Conservation (phyloP, 257 asterid species). For the Thymus mandschuricus region DNA sequence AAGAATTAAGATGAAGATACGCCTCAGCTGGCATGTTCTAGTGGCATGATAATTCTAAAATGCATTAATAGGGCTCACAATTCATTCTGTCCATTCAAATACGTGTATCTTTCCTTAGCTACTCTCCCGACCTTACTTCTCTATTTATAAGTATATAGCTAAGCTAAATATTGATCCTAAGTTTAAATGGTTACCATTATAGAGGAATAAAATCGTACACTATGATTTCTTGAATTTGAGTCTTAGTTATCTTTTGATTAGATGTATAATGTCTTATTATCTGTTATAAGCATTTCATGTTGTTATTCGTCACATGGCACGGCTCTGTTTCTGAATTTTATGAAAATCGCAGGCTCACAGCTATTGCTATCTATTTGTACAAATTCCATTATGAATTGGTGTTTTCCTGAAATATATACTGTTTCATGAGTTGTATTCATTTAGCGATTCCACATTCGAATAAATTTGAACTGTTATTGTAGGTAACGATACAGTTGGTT, state of each 20-base stretch:
- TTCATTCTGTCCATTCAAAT: neutral
- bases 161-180: neutral
- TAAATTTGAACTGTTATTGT: conserved; percentile 31
- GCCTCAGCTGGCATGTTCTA: neutral
- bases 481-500: conserved; percentile 58
- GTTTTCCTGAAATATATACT: neutral
- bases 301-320: neutral
- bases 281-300: neutral
- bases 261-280: conserved; percentile 1
- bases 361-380: neutral
- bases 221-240: neutral
- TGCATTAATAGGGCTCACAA: neutral
- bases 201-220: too few relatives aligned
- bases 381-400: neutral
- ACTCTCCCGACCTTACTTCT: neutral
- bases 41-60: neutral
- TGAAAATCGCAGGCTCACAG: neutral
- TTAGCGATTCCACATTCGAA: conserved; percentile 24
- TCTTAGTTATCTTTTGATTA: neutral
- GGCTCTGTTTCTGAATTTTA: neutral
- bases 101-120: neutral
- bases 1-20: too few relatives aligned
- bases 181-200: neutral
- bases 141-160: neutral
- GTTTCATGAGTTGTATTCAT: neutral